phyloP scores from a whole-genome alignment of 2,329 filamentous ascomycete species.

The Trichoderma aggressivum region DNA sequence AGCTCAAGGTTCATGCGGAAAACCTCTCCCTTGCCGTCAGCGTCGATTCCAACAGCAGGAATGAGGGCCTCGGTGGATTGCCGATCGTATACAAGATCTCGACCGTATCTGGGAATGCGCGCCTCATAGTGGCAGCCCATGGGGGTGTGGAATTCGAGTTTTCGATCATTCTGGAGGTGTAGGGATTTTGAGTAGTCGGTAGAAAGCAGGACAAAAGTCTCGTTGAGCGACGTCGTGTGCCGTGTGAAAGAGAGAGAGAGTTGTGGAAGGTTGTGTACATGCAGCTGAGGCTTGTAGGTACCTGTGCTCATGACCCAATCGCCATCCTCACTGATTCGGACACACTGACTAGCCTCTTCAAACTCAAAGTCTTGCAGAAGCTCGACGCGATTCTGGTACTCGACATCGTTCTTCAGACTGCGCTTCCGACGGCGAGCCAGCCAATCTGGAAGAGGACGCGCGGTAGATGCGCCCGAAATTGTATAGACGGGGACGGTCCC shows the following conservation, averaged over 20 bases:
- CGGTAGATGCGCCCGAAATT: conserved; percentile 84
- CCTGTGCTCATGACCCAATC: conserved; percentile 97
- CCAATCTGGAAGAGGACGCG: conserved; percentile 90
- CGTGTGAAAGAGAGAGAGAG: conserved; percentile 89
- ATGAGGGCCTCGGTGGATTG: conserved; percentile 80
- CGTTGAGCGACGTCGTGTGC: conserved; percentile 88
- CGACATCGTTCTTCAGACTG: conserved; percentile 85
- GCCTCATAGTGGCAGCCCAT: conserved; percentile 83
- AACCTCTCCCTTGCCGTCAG: conserved; percentile 84
- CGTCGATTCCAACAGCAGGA: conserved; percentile 81
- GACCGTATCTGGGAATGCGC: conserved; percentile 88
- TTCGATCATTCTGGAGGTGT: conserved; percentile 87
- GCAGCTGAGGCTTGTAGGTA: conserved; percentile 67
- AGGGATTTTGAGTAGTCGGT: conserved; percentile 91
- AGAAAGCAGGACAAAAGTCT: conserved; percentile 84
- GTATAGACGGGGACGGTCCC: conserved; percentile 90
- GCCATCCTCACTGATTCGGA: conserved; percentile 89
- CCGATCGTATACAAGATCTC: conserved; percentile 82
- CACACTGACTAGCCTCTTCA: conserved; percentile 87
- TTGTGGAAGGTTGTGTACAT: conserved; percentile 92
- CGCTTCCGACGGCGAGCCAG: conserved; percentile 84
- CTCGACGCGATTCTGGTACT: conserved; percentile 91
- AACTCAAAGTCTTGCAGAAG: conserved; percentile 97
- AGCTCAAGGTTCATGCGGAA: conserved; percentile 89
- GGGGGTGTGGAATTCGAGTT: conserved; percentile 88